Evolutionary conservation across 352 stramenopile species (phyloP).

Genomic region (Globisporangium solare): DNA sequence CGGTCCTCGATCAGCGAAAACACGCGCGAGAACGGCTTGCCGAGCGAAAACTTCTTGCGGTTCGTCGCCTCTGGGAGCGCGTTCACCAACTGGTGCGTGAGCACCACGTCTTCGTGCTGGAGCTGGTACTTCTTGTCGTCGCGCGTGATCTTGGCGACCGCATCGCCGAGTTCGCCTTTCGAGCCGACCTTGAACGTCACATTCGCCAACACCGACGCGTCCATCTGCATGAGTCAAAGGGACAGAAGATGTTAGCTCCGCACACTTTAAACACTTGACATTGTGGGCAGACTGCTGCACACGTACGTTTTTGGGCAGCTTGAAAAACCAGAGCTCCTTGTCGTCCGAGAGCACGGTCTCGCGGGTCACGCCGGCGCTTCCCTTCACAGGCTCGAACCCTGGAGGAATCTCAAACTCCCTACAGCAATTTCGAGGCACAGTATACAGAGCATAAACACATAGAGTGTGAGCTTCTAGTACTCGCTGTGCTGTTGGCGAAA

Average conservation of each 20-base stretch:
- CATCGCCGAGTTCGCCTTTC: conserved; percentile 20
- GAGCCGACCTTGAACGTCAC: conserved; percentile 62
- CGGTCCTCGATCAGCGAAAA: conserved; percentile 69
- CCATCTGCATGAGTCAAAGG: conserved; percentile 33
- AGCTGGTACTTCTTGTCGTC: conserved; percentile 52
- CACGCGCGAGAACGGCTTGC: conserved; percentile 67
- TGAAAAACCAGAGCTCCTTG: conserved; percentile 86
- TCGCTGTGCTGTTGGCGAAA: background rate
- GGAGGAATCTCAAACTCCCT: conserved; percentile 81
- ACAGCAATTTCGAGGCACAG: background rate
- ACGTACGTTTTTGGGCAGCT: conserved; percentile 74
- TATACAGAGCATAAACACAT: conserved; percentile 4
- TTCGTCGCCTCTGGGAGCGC: conserved; percentile 55
- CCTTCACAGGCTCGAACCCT: conserved; percentile 61
- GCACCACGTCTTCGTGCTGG: conserved; percentile 50
- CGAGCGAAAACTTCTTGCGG: conserved; percentile 56
- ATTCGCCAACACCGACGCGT: conserved; percentile 64
- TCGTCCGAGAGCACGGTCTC: conserved; percentile 60
- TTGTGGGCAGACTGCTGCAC: background rate
- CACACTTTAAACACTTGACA: too few relatives aligned
- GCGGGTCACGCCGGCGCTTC: conserved; percentile 50
- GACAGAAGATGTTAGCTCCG: conserved; percentile 9
- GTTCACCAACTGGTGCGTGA: conserved; percentile 76
- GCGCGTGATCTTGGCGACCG: conserved; percentile 39
- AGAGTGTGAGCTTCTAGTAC: conserved; percentile 3